A percentile compares a stretch with the other conserved stretches of the same genome.
Evolutionary conservation across 805 yeast species (phyloP).

Genomic region (Kazachstania viticola): DNA sequence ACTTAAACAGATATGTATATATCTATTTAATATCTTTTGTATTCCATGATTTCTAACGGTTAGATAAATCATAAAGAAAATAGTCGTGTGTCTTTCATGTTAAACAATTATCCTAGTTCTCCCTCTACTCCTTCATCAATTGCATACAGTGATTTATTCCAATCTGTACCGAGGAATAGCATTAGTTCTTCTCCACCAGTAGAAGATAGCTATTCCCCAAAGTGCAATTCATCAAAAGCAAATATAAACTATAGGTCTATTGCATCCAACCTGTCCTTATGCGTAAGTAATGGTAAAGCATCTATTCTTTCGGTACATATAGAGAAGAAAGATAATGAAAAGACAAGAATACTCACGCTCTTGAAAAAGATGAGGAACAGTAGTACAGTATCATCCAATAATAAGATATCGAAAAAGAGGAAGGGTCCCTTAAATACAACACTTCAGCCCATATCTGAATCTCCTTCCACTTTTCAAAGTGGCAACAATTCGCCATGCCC

Average conservation of each 20-base stretch:
- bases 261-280: too few relatives aligned
- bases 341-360: slow-evolving; percentile 17
- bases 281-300: too few relatives aligned
- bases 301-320: not conserved
- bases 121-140: slow-evolving; percentile 6
- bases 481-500: slow-evolving; percentile 15
- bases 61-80: too few relatives aligned
- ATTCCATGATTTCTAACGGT: too few relatives aligned
- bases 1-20: too few relatives aligned
- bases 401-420: not conserved
- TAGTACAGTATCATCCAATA: not conserved
- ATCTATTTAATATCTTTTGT: too few relatives aligned
- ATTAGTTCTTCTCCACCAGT: slow-evolving; percentile 10
- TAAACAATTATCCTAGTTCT: too few relatives aligned
- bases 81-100: too few relatives aligned
- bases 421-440: not conserved
- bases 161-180: slow-evolving; percentile 6
- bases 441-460: not conserved
- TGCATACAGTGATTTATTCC: slow-evolving; percentile 4
- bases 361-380: slow-evolving; percentile 21
- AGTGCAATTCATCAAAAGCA: not conserved
- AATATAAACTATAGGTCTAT: too few relatives aligned
- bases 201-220: not conserved
- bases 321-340: slow-evolving; percentile 9
- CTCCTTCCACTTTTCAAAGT: slow-evolving; percentile 6